phyloP scores from a whole-genome alignment of 805 yeast species.

The Kazachstania africana region DNA sequence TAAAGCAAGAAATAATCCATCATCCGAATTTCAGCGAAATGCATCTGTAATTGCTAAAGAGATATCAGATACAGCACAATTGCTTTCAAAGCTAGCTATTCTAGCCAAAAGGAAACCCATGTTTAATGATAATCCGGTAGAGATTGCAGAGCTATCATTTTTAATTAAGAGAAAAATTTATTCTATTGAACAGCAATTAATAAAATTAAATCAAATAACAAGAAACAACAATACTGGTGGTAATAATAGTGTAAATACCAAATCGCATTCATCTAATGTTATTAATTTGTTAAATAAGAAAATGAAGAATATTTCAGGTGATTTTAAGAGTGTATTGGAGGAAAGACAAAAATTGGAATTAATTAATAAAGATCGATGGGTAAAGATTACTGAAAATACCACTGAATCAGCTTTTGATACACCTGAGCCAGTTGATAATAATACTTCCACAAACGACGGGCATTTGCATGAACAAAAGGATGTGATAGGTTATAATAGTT shows the following conservation, averaged over 20 bases:
- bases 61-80: slow-evolving; percentile 72
- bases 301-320: slow-evolving; percentile 85
- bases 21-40: slow-evolving; percentile 49
- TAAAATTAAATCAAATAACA: slow-evolving; percentile 56
- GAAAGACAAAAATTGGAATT: slow-evolving; percentile 76
- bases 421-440: slow-evolving; percentile 1
- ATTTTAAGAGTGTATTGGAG: slow-evolving; percentile 81
- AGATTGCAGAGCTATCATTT: slow-evolving; percentile 82
- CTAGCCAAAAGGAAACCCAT: slow-evolving; percentile 83
- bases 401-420: not conserved
- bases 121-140: slow-evolving; percentile 89
- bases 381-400: slow-evolving; percentile 45
- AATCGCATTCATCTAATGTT: slow-evolving; percentile 67
- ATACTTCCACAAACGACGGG: slow-evolving; percentile 2
- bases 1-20: not conserved
- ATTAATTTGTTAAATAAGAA: slow-evolving; percentile 78
- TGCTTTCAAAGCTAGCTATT: slow-evolving; percentile 66
- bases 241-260: slow-evolving; percentile 12
- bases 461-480: slow-evolving; percentile 1
- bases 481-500: slow-evolving; percentile 20
- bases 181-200: slow-evolving; percentile 69
- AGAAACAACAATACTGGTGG: slow-evolving; percentile 41
- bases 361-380: slow-evolving; percentile 69
- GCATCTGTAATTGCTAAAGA: slow-evolving; percentile 84
- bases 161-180: slow-evolving; percentile 40